phyloP scores from a whole-genome alignment of 2,329 filamentous ascomycete genomes.

The Exophiala oligosperma region DNA sequence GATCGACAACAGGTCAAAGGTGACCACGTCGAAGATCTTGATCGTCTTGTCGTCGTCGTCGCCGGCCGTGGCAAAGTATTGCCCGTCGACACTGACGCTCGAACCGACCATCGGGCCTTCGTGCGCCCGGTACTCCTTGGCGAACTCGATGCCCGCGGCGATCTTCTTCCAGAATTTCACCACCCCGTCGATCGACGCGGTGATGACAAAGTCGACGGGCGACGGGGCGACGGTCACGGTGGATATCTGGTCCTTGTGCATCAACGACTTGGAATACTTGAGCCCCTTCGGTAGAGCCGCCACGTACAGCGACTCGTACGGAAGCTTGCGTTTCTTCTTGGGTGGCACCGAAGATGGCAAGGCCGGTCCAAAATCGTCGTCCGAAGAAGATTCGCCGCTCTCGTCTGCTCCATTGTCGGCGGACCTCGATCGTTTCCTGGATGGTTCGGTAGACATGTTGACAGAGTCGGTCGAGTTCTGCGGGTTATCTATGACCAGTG shows the following conservation, averaged over 20 bases:
- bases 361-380: slow-evolving; percentile 89
- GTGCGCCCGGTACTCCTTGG: slow-evolving; percentile 96
- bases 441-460: slow-evolving; percentile 17
- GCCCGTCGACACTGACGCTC: slow-evolving; percentile 82
- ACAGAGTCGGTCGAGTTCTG: not conserved
- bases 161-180: slow-evolving; percentile 99
- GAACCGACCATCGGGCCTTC: slow-evolving; percentile 79
- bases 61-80: slow-evolving; percentile 90
- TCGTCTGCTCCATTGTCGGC: slow-evolving; percentile 1
- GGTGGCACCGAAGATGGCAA: slow-evolving; percentile 75
- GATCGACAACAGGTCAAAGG: slow-evolving; percentile 82
- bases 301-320: slow-evolving; percentile 93
- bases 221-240: slow-evolving; percentile 82
- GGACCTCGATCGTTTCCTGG: slow-evolving; percentile 19
- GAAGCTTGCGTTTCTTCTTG: slow-evolving; percentile 90
- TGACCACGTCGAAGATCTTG: slow-evolving; percentile 67
- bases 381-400: slow-evolving; percentile 59
- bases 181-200: slow-evolving; percentile 88
- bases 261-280: slow-evolving; percentile 91
- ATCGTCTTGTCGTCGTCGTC: slow-evolving; percentile 46
- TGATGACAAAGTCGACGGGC: slow-evolving; percentile 91
- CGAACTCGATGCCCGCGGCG: slow-evolving; percentile 87
- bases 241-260: slow-evolving; percentile 94
- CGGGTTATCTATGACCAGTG: not conserved
- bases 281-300: slow-evolving; percentile 78